Percentiles rank a stretch among this genome's conserved stretches.
phyloP scores from a whole-genome alignment of 768 basidiomycete species.

The Podaxis rugospora region DNA sequence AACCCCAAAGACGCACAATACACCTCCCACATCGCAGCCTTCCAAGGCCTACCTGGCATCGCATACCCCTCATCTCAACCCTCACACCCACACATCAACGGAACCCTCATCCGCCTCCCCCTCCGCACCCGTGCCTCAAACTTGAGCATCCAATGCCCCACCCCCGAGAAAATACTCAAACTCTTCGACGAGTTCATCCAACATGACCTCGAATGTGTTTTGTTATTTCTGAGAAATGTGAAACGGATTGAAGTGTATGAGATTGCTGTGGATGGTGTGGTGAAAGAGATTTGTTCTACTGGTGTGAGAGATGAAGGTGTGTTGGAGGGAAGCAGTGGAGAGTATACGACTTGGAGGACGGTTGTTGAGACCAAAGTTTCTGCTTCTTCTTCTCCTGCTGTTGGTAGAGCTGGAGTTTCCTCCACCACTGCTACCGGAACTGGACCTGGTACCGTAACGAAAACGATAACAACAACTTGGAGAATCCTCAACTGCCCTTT shows the following conservation, averaged over 20 bases:
- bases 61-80: slow-evolving; percentile 13
- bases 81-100: slow-evolving; percentile 19
- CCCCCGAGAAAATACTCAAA: slow-evolving; percentile 23
- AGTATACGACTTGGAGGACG: background rate
- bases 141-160: slow-evolving; percentile 29
- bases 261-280: slow-evolving; percentile 22
- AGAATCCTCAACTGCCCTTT: slow-evolving; percentile 4
- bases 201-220: slow-evolving; percentile 31
- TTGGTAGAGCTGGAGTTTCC: background rate
- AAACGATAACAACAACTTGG: background rate
- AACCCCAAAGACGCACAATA: background rate
- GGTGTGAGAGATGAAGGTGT: too few relatives aligned
- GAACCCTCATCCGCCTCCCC: slow-evolving; percentile 44
- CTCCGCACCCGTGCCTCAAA: slow-evolving; percentile 28
- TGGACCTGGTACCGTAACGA: background rate
- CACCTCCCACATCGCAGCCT: slow-evolving; percentile 1
- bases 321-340: background rate
- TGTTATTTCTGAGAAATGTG: slow-evolving; percentile 40
- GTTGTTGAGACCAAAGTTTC: background rate
- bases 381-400: background rate
- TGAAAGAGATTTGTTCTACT: background rate
- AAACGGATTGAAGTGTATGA: slow-evolving; percentile 33
- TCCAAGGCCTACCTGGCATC: background rate
- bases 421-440: background rate
- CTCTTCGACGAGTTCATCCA: slow-evolving; percentile 36